Percentiles rank a stretch among this genome's conserved stretches.
Conservation (phyloP, 1,139 yeast genomes). For the Hemisphaericaspora lyxosophila region DNA sequence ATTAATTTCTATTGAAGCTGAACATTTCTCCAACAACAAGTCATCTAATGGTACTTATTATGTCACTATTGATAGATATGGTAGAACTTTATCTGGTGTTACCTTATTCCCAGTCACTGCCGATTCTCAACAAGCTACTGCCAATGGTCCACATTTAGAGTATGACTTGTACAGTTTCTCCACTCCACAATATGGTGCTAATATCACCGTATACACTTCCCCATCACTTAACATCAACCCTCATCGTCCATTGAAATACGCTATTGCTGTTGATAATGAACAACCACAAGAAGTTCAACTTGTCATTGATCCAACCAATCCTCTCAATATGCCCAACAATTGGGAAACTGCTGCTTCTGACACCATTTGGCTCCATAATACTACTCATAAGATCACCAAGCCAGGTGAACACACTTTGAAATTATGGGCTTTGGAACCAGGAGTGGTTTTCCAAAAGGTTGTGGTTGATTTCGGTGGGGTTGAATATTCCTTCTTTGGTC, state of each 20-base stretch:
- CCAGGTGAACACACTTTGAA: constrained; percentile 16
- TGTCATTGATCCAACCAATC: constrained; percentile 14
- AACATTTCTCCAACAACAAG: constrained; percentile 12
- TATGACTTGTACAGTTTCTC: constrained; percentile 16
- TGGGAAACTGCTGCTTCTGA: constrained; percentile 18
- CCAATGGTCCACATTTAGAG: constrained; percentile 14
- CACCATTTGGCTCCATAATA: constrained; percentile 15
- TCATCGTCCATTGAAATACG: constrained; percentile 16
- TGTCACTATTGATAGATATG: constrained; percentile 13
- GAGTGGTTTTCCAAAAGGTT: constrained; percentile 14
- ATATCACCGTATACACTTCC: constrained; percentile 15
- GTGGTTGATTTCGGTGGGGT: constrained; percentile 18
- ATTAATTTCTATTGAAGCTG: constrained; percentile 17
- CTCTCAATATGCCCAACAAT: constrained; percentile 15
- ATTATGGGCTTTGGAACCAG: constrained; percentile 17
- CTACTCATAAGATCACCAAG: constrained; percentile 14
- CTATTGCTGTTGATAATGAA: constrained; percentile 17
- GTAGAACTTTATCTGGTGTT: constrained; percentile 16
- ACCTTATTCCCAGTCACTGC: constrained; percentile 17
- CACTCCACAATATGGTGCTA: constrained; percentile 16
- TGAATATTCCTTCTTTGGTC: constrained; percentile 15
- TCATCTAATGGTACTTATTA: constrained; percentile 13
- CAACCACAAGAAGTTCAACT: constrained; percentile 15
- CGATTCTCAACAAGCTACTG: constrained; percentile 15
- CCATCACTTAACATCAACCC: constrained; percentile 18